phyloP scores from a whole-genome alignment of 1,139 yeast species.

The Blastobotrys apis region DNA sequence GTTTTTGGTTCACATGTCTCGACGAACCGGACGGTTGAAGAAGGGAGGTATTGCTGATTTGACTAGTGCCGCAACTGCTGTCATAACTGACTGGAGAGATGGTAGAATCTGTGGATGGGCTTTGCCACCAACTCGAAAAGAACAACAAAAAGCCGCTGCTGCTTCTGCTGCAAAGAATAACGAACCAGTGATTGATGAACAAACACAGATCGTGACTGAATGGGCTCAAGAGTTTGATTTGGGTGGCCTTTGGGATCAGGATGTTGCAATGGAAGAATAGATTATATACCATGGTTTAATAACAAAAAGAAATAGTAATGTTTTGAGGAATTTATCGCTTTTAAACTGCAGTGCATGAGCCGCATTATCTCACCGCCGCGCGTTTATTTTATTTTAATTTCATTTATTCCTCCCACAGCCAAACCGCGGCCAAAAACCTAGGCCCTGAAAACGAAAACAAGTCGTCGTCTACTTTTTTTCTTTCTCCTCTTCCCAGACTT shows the following conservation, averaged over 20 bases:
- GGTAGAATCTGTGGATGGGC: conserved; percentile 94
- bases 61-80: conserved; percentile 75
- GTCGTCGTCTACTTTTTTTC: no score
- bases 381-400: no score
- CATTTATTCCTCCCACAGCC: no score
- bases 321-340: no score
- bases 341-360: no score
- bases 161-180: conserved; percentile 30
- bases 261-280: conserved; percentile 18
- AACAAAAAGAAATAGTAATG: no score
- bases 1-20: conserved; percentile 86
- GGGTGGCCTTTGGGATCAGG: conserved; percentile 55
- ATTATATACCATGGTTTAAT: no score
- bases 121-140: conserved; percentile 52
- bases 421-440: no score
- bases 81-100: conserved; percentile 95
- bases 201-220: conserved; percentile 74
- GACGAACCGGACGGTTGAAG: conserved; percentile 87
- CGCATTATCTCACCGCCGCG: no score
- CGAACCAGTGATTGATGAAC: conserved; percentile 41
- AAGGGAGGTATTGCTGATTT: conserved; percentile 91
- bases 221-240: conserved; percentile 96
- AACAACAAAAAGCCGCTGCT: conserved; percentile 26
- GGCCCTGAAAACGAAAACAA: no score
- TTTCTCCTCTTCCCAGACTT: no score